Conservation (phyloP, 1,284 basidiomycete genomes). For the Malassezia furfur region DNA sequence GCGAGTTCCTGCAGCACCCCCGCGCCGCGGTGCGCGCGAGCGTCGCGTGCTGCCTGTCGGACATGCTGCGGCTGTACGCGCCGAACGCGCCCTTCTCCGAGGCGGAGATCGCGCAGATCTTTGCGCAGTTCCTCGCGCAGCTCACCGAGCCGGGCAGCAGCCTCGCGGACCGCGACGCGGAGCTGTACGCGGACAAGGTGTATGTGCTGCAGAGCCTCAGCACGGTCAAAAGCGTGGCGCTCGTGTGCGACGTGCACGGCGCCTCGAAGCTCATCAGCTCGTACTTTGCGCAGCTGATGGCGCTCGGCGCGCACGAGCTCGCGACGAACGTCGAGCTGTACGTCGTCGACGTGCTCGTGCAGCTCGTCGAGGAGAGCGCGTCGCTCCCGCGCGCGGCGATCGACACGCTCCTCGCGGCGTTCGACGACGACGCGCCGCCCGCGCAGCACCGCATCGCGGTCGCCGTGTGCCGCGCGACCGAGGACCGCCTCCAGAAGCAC, state of each 20-base stretch:
- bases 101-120: constrained; percentile 58
- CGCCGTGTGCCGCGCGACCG: constrained; percentile 70
- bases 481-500: constrained; percentile 77
- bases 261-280: constrained; percentile 75
- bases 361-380: constrained; percentile 75
- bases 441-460: constrained; percentile 70
- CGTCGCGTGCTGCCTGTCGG: constrained; percentile 85
- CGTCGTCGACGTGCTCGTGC: constrained; percentile 76
- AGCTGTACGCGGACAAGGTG: constrained; percentile 47
- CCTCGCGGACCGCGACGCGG: constrained; percentile 26
- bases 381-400: constrained; percentile 67
- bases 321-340: constrained; percentile 79
- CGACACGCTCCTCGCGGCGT: constrained; percentile 73
- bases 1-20: constrained; percentile 76
- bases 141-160: constrained; percentile 30
- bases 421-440: constrained; percentile 60
- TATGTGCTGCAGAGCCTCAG: constrained; percentile 83
- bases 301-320: constrained; percentile 20
- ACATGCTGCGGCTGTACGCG: constrained; percentile 83
- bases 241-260: constrained; percentile 79
- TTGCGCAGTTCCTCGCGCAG: constrained; percentile 55
- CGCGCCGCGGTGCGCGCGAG: constrained; percentile 88
- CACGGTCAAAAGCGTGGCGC: constrained; percentile 83
- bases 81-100: constrained; percentile 92
- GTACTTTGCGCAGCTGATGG: constrained; percentile 68